Evolutionary conservation across 1,284 basidiomycete genomes (phyloP), one percentile per base, ranked within the genome.

Genomic region (Boletellus dicymbophilus): DNA sequence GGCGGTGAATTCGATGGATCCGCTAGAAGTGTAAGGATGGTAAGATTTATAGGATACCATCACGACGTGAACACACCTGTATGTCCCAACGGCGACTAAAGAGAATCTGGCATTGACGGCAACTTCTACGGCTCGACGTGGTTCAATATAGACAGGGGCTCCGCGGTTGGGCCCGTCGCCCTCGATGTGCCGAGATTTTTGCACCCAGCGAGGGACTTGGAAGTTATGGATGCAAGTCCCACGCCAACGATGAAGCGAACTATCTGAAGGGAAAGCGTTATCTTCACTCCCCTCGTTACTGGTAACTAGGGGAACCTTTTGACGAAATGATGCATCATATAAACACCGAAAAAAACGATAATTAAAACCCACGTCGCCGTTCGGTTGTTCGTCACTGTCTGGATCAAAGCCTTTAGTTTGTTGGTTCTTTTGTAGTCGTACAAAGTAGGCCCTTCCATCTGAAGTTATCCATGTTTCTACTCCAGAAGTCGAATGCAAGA

Each of bases 31-130:
- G 44, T 56, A 34, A 23, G 47, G 36, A 43, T 42, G 13, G 3
- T 41, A 18, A 44, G 38, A 31, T 47, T 45, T 21, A 23, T 39
- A 37, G 53, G n/a, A 43, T 6, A 41, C 28, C 18, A 18, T 48
- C 45, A 42, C 6, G 25, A 45, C 5, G 48, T 28, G 33, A 36
- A 49, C 68, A 55, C 51, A 90, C 86, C 85, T 80, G 21, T 78
- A 73, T 13, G 87, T 88, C 3, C 95, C 95, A 20, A 95, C 76
- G 1, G 93, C 92, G 38, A 94, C 77, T 43, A 96, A 67, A 26
- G 93, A 95, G 62, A 98, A 94, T 58, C 84, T 87, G 18, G 78
- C 77, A 62, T 98, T 98, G 56, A 95, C 76, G 2, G 88, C 82
- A 16, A 91, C 74, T 6, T 72, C 70, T 38, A 82, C 77, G 3